A percentile compares a stretch with the other conserved stretches of the same genome.
These are phyloP conservation scores for Ampelomyces quisqualis DNA, from an alignment of 2,329 filamentous ascomycete species.

Conservation along the genomic window DNA sequence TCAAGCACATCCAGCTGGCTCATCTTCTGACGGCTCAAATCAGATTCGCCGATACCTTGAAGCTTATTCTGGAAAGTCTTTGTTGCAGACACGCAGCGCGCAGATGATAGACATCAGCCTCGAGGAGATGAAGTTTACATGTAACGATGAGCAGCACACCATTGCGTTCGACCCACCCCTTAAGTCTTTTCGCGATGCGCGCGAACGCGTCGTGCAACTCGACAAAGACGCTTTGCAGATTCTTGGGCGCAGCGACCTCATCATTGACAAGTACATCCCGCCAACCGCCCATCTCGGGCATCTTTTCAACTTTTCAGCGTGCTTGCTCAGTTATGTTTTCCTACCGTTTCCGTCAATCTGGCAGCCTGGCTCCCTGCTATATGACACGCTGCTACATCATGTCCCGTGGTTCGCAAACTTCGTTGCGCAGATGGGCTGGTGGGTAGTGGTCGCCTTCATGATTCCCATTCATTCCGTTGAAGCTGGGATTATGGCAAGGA, in stretches of 20 bases:
- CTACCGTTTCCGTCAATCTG: conserved; percentile 36
- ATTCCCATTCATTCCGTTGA: conserved; percentile 67
- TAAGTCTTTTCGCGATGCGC: conserved; percentile 65
- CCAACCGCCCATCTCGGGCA: conserved; percentile 52
- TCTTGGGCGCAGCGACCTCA: conserved; percentile 62
- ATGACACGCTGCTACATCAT: conserved; percentile 48
- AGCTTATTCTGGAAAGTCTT: conserved; percentile 63
- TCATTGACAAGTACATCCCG: conserved; percentile 54
- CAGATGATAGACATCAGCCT: conserved; percentile 67
- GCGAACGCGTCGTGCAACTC: conserved; percentile 72
- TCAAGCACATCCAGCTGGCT: background rate
- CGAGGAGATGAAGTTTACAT: conserved; percentile 61
- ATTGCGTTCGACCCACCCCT: conserved; percentile 72
- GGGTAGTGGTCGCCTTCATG: conserved; percentile 59
- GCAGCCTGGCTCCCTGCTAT: conserved; percentile 36
- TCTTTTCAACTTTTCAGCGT: conserved; percentile 55
- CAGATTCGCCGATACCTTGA: conserved; percentile 72
- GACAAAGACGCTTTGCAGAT: conserved; percentile 59
- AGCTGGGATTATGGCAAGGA: conserved; percentile 51
- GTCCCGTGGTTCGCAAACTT: conserved; percentile 59
- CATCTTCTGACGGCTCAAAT: conserved; percentile 10
- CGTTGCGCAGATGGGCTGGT: conserved; percentile 59
- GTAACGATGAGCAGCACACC: conserved; percentile 50
- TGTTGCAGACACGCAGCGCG: conserved; percentile 58
- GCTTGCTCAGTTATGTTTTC: conserved; percentile 32